Evolutionary conservation across 192 early-diverging fungal species (phyloP).

Genomic region (Podila horticola): DNA sequence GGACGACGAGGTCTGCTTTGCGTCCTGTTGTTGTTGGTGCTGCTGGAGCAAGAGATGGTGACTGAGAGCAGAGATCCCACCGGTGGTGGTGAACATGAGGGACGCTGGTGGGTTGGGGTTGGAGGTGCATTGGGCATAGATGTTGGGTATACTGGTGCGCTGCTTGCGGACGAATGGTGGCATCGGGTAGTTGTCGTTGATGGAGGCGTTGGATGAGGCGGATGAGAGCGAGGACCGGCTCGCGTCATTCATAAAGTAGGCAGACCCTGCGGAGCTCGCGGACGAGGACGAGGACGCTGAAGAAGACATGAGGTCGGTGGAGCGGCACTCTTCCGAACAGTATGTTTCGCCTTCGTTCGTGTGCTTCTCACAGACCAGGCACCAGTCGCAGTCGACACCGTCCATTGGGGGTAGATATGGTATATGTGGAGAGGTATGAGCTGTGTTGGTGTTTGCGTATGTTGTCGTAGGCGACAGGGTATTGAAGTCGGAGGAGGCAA

Average conservation of each 20-base stretch:
- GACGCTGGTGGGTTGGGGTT: slow-evolving; percentile 45
- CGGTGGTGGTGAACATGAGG: slow-evolving; percentile 28
- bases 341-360: slow-evolving; percentile 40
- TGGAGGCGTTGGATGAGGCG: slow-evolving; percentile 2
- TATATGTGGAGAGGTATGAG: background rate
- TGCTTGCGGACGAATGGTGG: slow-evolving; percentile 49
- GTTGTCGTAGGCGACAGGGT: background rate
- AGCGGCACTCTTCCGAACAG: slow-evolving; percentile 49
- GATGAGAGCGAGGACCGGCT: background rate
- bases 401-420: slow-evolving; percentile 17
- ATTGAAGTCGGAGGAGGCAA: background rate
- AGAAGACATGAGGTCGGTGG: slow-evolving; percentile 49
- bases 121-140: slow-evolving; percentile 45
- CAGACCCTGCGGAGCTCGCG: slow-evolving; percentile 13
- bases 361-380: slow-evolving; percentile 39
- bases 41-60: slow-evolving; percentile 37
- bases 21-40: slow-evolving; percentile 30
- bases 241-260: slow-evolving; percentile 19
- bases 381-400: slow-evolving; percentile 54
- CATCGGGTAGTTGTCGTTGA: slow-evolving; percentile 33
- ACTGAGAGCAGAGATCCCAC: slow-evolving; percentile 24
- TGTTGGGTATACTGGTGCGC: slow-evolving; percentile 44
- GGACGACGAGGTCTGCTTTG: slow-evolving; percentile 8
- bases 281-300: slow-evolving; percentile 41
- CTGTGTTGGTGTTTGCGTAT: background rate